Evolutionary conservation across 768 basidiomycete genomes (phyloP).

Genomic region (Tricholoma terreum): DNA sequence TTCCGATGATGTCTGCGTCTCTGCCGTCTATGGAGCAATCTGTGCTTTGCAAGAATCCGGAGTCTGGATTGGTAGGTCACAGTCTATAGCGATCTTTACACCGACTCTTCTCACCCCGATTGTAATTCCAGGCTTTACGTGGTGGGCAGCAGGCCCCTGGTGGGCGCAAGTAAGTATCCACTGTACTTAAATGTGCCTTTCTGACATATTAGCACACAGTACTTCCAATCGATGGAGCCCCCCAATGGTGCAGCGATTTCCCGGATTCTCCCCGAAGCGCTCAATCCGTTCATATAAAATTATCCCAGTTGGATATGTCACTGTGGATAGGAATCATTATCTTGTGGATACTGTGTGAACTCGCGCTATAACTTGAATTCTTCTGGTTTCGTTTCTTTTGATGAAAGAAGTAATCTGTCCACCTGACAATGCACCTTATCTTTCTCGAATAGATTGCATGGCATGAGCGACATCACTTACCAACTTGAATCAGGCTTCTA

Average conservation of each 20-base stretch:
- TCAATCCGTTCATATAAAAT: conserved; percentile 49
- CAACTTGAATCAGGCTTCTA: too few species aligned
- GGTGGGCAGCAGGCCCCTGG: conserved; percentile 68
- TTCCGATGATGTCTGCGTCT: conserved; percentile 41
- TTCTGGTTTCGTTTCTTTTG: too few species aligned
- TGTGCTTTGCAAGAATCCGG: conserved; percentile 58
- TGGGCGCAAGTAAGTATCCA: conserved; percentile 47
- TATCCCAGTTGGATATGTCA: not conserved
- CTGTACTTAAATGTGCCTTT: not conserved
- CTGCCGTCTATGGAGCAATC: conserved; percentile 51
- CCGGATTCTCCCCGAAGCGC: conserved; percentile 53
- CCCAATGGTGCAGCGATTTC: conserved; percentile 54
- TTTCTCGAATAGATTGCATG: too few species aligned
- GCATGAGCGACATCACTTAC: too few species aligned
- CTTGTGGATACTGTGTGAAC: not conserved
- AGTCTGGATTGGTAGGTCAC: conserved; percentile 50
- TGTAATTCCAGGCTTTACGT: conserved; percentile 24
- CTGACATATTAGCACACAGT: conserved; percentile 27
- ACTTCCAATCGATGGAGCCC: conserved; percentile 62
- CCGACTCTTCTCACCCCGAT: not conserved
- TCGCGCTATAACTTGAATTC: too few species aligned
- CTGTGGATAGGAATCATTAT: not conserved
- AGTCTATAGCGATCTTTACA: too few species aligned
- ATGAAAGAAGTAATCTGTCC: too few species aligned
- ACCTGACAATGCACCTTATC: too few species aligned